A percentile compares a stretch with the other conserved stretches of the same genome.
phyloP scores from a whole-genome alignment of 2,329 filamentous ascomycete species.

The Tolypocladium paradoxum region DNA sequence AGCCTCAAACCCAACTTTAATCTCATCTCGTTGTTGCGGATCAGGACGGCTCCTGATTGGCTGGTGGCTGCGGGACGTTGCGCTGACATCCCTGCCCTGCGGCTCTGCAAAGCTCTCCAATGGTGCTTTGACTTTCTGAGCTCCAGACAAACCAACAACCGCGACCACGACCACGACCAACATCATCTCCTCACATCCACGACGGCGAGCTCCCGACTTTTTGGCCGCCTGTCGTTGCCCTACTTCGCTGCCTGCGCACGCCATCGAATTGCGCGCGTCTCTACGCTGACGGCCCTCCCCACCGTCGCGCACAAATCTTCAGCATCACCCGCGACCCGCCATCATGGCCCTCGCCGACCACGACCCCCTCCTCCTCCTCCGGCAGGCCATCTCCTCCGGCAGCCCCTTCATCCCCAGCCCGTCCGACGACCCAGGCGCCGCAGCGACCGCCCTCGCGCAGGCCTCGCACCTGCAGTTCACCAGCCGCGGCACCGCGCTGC shows the following conservation, averaged over 20 bases:
- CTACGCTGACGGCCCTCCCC: neutral
- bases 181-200: neutral
- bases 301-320: neutral
- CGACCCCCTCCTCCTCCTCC: constrained; percentile 75
- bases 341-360: constrained; percentile 50
- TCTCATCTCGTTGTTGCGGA: no score
- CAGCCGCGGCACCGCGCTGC: constrained; percentile 49
- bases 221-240: neutral
- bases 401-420: constrained; percentile 63
- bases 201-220: neutral
- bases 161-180: neutral
- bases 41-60: neutral
- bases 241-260: neutral
- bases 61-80: neutral
- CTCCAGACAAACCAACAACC: neutral
- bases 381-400: constrained; percentile 66
- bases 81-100: neutral
- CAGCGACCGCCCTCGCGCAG: constrained; percentile 55
- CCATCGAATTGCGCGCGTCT: neutral
- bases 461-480: constrained; percentile 74
- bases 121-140: neutral
- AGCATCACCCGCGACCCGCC: constrained; percentile 1
- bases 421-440: constrained; percentile 51
- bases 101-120: neutral
- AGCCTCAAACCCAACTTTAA: no score